Conservation (phyloP, 2,329 filamentous ascomycete genomes). For the Tolypocladium pustulatum region DNA sequence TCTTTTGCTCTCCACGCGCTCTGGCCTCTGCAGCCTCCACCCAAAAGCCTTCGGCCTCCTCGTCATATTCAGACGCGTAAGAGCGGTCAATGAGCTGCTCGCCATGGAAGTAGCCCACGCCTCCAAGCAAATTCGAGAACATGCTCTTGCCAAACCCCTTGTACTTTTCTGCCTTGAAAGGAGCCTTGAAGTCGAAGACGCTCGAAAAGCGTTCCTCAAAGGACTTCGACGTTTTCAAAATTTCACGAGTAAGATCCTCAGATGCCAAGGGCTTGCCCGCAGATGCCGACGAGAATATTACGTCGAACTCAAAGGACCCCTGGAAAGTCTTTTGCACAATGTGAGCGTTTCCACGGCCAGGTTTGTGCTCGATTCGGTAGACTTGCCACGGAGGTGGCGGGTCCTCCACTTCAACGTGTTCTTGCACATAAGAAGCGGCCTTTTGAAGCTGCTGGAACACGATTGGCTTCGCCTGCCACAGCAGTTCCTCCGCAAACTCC, state of each 20-base stretch:
- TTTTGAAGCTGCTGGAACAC: constrained; percentile 44
- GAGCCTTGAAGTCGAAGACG: constrained; percentile 56
- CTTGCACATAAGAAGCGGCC: constrained; percentile 36
- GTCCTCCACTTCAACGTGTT: constrained; percentile 43
- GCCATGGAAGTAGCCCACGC: constrained; percentile 92
- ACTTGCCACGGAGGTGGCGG: constrained; percentile 78
- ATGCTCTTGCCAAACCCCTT: constrained; percentile 75
- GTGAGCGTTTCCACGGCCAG: constrained; percentile 69
- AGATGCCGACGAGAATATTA: constrained; percentile 77
- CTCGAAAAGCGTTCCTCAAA: constrained; percentile 69
- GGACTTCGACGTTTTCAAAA: constrained; percentile 51
- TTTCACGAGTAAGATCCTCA: constrained; percentile 58
- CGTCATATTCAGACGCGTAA: constrained; percentile 85
- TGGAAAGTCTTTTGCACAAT: constrained; percentile 86
- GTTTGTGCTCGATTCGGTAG: constrained; percentile 65
- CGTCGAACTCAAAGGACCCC: constrained; percentile 84
- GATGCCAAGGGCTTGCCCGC: constrained; percentile 42
- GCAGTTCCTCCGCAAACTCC: constrained; percentile 51
- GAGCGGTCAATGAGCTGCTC: constrained; percentile 82
- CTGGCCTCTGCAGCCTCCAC: constrained; percentile 78
- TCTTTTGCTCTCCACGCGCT: constrained; percentile 52
- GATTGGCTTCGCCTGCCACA: constrained; percentile 76
- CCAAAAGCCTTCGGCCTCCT: constrained; percentile 94
- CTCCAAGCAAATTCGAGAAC: constrained; percentile 88
- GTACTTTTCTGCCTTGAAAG: constrained; percentile 66